phyloP scores from a whole-genome alignment of 2,329 filamentous ascomycete genomes.

The Lachnellula hyalina region DNA sequence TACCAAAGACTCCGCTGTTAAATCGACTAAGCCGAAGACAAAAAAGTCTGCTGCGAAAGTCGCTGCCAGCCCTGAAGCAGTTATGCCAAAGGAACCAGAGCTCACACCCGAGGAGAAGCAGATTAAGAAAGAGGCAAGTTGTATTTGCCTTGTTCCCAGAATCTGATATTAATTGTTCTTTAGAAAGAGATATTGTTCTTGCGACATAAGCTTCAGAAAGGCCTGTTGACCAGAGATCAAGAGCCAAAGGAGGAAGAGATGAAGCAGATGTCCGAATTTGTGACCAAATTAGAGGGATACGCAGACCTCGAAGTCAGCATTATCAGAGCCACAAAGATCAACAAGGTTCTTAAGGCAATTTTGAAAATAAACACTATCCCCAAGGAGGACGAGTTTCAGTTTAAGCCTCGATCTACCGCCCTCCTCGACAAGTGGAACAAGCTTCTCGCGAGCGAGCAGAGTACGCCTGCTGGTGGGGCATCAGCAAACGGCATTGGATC shows the following conservation, averaged over 20 bases:
- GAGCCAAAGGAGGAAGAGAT: constrained; percentile 84
- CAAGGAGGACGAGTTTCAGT: constrained; percentile 80
- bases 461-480: constrained; percentile 32
- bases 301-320: constrained; percentile 81
- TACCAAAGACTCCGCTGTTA: constrained; percentile 30
- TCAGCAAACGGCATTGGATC: constrained; percentile 29
- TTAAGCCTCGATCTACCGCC: constrained; percentile 75
- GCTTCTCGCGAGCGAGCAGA: constrained; percentile 59
- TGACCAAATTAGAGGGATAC: constrained; percentile 75
- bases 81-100: constrained; percentile 49
- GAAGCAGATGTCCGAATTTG: constrained; percentile 69
- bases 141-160: neutral
- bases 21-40: constrained; percentile 38
- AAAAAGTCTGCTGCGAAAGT: constrained; percentile 50
- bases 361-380: constrained; percentile 78
- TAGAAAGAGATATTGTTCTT: constrained; percentile 83
- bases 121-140: constrained; percentile 52
- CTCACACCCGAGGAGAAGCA: constrained; percentile 53
- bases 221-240: constrained; percentile 78
- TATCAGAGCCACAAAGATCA: constrained; percentile 90
- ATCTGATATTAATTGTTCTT: constrained; percentile 32
- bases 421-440: constrained; percentile 89
- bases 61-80: constrained; percentile 49
- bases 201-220: constrained; percentile 91
- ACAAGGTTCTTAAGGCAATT: constrained; percentile 95